A percentile compares a stretch with the other conserved stretches of the same genome.
These are phyloP conservation scores for Withania somnifera DNA, from an alignment of 305 asterid genomes.

Conservation along the genomic window DNA sequence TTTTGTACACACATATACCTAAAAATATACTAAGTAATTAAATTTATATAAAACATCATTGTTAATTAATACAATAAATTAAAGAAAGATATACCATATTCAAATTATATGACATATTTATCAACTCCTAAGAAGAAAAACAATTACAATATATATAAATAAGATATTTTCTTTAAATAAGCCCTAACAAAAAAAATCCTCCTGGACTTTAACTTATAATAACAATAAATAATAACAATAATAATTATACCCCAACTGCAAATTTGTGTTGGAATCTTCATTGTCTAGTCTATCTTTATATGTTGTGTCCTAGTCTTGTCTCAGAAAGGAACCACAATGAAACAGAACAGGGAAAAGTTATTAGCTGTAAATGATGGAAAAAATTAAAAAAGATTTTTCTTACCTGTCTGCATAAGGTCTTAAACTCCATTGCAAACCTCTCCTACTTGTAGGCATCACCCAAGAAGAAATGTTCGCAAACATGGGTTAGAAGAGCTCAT, in stretches of 20 bases:
- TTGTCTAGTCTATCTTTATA: constrained; percentile 25
- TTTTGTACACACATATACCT: too few species aligned
- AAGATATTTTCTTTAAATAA: too few species aligned
- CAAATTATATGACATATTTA: too few species aligned
- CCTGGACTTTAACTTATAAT: too few species aligned
- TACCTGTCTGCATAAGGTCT: constrained; percentile 56
- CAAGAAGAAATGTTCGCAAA: neutral
- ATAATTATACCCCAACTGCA: constrained; percentile 44
- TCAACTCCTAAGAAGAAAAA: too few species aligned
- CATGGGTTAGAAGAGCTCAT: neutral
- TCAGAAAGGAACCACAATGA: neutral
- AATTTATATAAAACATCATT: too few species aligned
- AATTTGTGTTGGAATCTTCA: constrained; percentile 49
- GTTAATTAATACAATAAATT: too few species aligned
- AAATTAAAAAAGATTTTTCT: neutral
- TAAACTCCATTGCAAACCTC: constrained; percentile 35
- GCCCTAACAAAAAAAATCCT: too few species aligned
- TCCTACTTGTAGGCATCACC: constrained; percentile 34
- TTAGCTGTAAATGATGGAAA: neutral
- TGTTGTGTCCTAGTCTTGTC: constrained; percentile 23
- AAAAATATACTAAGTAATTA: too few species aligned
- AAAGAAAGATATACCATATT: too few species aligned
- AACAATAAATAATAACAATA: too few species aligned
- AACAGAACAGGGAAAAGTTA: neutral
- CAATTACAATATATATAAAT: too few species aligned